Conservation (phyloP, 2,329 filamentous ascomycete genomes). For the Verticillium albo-atrum region DNA sequence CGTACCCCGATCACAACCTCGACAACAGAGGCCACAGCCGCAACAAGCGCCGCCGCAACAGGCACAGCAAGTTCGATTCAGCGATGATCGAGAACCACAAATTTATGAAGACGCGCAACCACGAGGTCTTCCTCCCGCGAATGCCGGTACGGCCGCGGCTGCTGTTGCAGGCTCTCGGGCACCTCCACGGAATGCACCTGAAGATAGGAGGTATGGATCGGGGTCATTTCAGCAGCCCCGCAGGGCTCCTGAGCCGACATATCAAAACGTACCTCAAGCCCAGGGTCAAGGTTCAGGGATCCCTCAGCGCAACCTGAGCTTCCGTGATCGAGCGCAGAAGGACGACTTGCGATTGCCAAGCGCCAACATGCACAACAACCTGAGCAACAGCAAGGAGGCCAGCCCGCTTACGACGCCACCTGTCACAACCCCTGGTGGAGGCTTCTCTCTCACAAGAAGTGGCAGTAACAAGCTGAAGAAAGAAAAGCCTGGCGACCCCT, state of each 20-base stretch:
- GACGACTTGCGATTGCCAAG: slow-evolving; percentile 34
- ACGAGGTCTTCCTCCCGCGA: neutral
- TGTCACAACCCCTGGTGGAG: slow-evolving; percentile 21
- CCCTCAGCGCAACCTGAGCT: slow-evolving; percentile 53
- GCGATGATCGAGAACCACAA: slow-evolving; percentile 1
- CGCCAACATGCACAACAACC: slow-evolving; percentile 2
- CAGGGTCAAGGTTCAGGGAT: slow-evolving; percentile 11
- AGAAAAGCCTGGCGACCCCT: slow-evolving; percentile 48
- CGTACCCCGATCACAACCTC: slow-evolving; percentile 12
- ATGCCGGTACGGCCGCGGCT: neutral
- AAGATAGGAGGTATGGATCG: slow-evolving; percentile 19
- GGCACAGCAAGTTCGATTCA: slow-evolving; percentile 20
- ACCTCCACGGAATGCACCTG: slow-evolving; percentile 16
- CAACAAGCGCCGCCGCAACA: slow-evolving; percentile 5
- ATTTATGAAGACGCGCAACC: neutral
- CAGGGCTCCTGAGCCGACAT: neutral
- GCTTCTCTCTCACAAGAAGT: slow-evolving; percentile 37
- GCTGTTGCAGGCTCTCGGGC: slow-evolving; percentile 6
- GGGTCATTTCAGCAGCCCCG: slow-evolving; percentile 14
- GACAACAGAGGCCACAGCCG: slow-evolving; percentile 5
- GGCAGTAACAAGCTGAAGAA: slow-evolving; percentile 58
- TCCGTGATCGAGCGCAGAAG: slow-evolving; percentile 52
- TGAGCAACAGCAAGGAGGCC: slow-evolving; percentile 3
- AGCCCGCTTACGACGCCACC: slow-evolving; percentile 20
- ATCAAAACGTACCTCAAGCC: neutral